These are phyloP conservation scores for Arthrobotrys megalospora DNA, from an alignment of 2,329 filamentous ascomycete species.

Conservation along the genomic window DNA sequence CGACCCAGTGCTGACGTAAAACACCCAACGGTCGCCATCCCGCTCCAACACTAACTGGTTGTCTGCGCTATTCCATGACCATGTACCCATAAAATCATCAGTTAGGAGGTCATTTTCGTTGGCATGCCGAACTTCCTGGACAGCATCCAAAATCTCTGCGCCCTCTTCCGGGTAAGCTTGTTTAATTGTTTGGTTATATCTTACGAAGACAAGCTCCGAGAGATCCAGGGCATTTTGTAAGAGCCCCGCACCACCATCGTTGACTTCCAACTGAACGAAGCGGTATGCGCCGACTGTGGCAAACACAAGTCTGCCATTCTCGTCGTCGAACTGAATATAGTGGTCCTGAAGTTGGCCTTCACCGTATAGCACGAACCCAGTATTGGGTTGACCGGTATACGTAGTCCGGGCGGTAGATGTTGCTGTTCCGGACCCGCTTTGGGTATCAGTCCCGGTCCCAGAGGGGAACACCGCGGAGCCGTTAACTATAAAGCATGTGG, in stretches of 20 bases:
- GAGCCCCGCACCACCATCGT: slow-evolving; percentile 1
- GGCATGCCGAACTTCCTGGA: slow-evolving; percentile 12
- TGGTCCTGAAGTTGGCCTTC: slow-evolving; percentile 4
- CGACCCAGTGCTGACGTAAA: not conserved
- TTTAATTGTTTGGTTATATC: slow-evolving; percentile 2
- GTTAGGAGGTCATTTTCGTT: not conserved
- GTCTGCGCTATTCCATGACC: not conserved
- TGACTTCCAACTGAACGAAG: slow-evolving; percentile 1
- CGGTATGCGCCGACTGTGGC: not conserved
- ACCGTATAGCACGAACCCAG: slow-evolving; percentile 7
- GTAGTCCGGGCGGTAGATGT: not conserved
- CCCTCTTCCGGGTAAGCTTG: not conserved
- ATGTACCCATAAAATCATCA: slow-evolving; percentile 3
- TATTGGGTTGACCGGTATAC: not conserved
- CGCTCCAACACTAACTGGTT: not conserved
- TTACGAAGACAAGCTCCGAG: slow-evolving; percentile 1
- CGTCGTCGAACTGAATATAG: slow-evolving; percentile 12
- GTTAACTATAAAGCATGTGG: not conserved
- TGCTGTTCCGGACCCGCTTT: not conserved
- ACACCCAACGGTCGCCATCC: slow-evolving; percentile 4
- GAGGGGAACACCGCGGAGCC: not conserved
- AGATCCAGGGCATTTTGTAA: slow-evolving; percentile 10
- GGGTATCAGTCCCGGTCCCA: not conserved
- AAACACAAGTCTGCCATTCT: not conserved
- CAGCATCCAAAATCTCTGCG: not conserved